Conservation (phyloP, 2,329 filamentous ascomycete species). For the Microdochium bolleyi region DNA sequence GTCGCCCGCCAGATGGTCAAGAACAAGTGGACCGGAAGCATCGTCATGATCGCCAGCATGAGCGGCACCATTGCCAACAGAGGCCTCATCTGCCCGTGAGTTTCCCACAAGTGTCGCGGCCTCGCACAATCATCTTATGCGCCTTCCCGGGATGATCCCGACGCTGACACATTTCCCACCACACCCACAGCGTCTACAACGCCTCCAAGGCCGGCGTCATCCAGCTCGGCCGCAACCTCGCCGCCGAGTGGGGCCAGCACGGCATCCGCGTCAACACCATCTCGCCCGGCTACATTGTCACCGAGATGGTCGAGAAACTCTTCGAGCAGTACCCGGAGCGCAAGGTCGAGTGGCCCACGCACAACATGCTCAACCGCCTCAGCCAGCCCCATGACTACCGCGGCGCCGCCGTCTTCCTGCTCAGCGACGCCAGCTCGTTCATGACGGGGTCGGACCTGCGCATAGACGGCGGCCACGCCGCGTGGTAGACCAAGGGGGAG, state of each 20-base stretch:
- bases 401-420: constrained; percentile 60
- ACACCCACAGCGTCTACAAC: constrained; percentile 57
- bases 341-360: constrained; percentile 61
- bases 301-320: constrained; percentile 74
- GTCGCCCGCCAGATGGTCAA: constrained; percentile 70
- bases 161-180: constrained; percentile 1
- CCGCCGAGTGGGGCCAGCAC: constrained; percentile 63
- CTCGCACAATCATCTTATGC: too few relatives aligned
- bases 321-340: constrained; percentile 70
- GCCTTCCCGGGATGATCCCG: neutral
- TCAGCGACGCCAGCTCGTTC: constrained; percentile 60
- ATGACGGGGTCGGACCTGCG: constrained; percentile 64
- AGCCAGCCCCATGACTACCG: constrained; percentile 63
- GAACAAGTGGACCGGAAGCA: constrained; percentile 48
- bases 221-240: constrained; percentile 63
- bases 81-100: constrained; percentile 51
- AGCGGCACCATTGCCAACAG: constrained; percentile 59
- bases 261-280: constrained; percentile 76
- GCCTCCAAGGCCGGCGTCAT: constrained; percentile 68
- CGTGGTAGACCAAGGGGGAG: constrained; percentile 34
- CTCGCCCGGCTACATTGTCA: constrained; percentile 73
- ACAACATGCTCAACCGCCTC: constrained; percentile 75
- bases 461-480: constrained; percentile 63
- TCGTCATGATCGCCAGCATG: constrained; percentile 65
- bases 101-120: too few relatives aligned